phyloP scores from a whole-genome alignment of 345 rosid genomes.

The Euphorbia pulcherrima region DNA sequence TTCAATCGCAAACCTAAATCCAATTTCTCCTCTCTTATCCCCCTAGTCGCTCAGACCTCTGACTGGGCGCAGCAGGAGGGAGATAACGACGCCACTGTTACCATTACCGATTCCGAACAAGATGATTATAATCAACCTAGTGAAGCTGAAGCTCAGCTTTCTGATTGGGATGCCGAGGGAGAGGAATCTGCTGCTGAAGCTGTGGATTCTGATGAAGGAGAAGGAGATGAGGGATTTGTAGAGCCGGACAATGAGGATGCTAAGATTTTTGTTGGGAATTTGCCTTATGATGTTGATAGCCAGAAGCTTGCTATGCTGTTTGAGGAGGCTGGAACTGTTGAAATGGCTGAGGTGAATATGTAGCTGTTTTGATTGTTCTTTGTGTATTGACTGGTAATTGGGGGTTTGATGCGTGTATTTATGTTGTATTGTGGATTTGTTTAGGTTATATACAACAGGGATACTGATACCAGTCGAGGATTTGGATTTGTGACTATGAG shows the following conservation, averaged over 20 bases:
- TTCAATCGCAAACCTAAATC: conserved; percentile 39
- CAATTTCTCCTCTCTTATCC: conserved; percentile 35
- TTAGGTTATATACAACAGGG: conserved; percentile 78
- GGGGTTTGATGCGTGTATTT: not conserved
- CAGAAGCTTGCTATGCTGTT: conserved; percentile 75
- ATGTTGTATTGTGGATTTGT: not conserved
- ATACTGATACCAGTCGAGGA: conserved; percentile 83
- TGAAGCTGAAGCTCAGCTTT: conserved; percentile 24
- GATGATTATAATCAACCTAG: conserved; percentile 26
- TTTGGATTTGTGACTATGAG: conserved; percentile 95
- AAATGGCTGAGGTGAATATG: conserved; percentile 73
- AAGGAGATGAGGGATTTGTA: conserved; percentile 26
- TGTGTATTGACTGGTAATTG: not conserved
- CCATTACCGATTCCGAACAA: conserved; percentile 24
- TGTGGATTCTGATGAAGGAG: conserved; percentile 20
- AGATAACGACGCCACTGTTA: conserved; percentile 32
- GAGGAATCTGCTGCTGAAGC: conserved; percentile 26
- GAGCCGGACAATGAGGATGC: conserved; percentile 81
- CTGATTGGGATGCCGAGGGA: conserved; percentile 38
- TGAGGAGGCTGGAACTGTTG: conserved; percentile 86
- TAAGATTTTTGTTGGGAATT: conserved; percentile 79
- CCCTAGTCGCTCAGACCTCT: conserved; percentile 59
- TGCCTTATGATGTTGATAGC: conserved; percentile 77
- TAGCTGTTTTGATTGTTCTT: not conserved
- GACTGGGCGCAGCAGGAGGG: conserved; percentile 31